phyloP scores from a whole-genome alignment of 2,329 filamentous ascomycete species.

The Epichloe bromicola region DNA sequence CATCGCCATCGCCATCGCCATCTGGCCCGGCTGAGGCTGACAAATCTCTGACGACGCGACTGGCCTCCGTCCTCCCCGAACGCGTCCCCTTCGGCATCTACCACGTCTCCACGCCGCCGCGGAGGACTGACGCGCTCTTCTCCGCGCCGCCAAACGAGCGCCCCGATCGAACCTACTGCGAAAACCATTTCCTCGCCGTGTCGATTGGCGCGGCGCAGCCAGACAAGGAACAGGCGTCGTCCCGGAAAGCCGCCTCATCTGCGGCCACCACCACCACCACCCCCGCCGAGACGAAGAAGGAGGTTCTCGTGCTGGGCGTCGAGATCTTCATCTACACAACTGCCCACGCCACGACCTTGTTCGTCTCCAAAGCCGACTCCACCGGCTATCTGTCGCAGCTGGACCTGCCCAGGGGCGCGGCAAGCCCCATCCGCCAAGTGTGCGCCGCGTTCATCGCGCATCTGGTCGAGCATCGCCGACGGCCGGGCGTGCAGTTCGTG shows the following conservation, averaged over 20 bases:
- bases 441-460: slow-evolving; percentile 64
- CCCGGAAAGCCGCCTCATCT: slow-evolving; percentile 3
- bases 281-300: slow-evolving; percentile 13
- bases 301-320: slow-evolving; percentile 67
- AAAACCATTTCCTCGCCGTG: slow-evolving; percentile 61
- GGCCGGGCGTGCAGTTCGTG: slow-evolving; percentile 54
- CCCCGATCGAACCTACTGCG: slow-evolving; percentile 69
- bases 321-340: slow-evolving; percentile 85
- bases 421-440: slow-evolving; percentile 63
- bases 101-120: slow-evolving; percentile 79
- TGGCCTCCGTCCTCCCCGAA: slow-evolving; percentile 40
- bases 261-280: background rate
- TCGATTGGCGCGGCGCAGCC: slow-evolving; percentile 26
- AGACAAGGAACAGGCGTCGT: background rate
- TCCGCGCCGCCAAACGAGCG: slow-evolving; percentile 59
- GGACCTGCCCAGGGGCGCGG: slow-evolving; percentile 44
- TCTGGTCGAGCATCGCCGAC: slow-evolving; percentile 53
- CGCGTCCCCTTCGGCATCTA: slow-evolving; percentile 54
- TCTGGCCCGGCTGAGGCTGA: background rate
- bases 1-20: background rate
- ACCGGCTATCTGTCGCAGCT: slow-evolving; percentile 71
- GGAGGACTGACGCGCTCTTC: slow-evolving; percentile 61
- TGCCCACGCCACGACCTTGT: slow-evolving; percentile 67
- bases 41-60: slow-evolving; percentile 7
- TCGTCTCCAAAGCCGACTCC: slow-evolving; percentile 94